Evolutionary conservation across 176 grass and related monocot genomes (phyloP), one percentile per base, ranked within the genome.

Genomic region (Carex kokanica): DNA sequence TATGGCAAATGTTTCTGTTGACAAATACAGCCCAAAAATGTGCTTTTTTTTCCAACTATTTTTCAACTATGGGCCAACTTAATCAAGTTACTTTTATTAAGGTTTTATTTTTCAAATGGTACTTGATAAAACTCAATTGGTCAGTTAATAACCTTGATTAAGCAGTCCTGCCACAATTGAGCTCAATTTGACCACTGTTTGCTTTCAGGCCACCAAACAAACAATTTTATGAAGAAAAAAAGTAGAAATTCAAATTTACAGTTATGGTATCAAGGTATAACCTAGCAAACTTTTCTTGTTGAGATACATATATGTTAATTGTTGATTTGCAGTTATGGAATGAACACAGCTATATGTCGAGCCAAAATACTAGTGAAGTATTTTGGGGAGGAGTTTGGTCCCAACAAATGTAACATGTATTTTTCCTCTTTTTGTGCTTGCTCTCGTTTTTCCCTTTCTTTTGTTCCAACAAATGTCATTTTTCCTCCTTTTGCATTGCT

Each of bases 301-400:
- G 20, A 72, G 27, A 80, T 87, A 27, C n/a, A n/a, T 85, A 32
- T 74, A 78, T 51, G 29, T 81, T 41, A 60, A 51, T 80, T 60
- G 74, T 61, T 85, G n/a, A 88, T 45, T 88, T 83, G 62, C 87
- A 98, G 95, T 5, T 98, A 94, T 91, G 88, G 89, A 87, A 87
- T 98, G 90, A 90, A 85, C 74, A 94, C 82, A 73, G 87, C 89
- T 88, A 90, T 64, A 25, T 94, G 92, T 83, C 85, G 95, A 89
- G 89, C 90, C 67, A 94, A 88, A 94, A 81, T 81, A 81, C 78
- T 98, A 64, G 90, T 98, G 54, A 91, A 88, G 70, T 98, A 98
- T 83, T 98, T 98, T 0, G 92, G 90, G 3, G 95, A 98, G 82
- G 90, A 98, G 41, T 81, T 98, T 88, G 74, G 79, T 86, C 74